Evolutionary conservation across 2,329 filamentous ascomycete genomes (phyloP).

Genomic region (Aureobasidium zeae): DNA sequence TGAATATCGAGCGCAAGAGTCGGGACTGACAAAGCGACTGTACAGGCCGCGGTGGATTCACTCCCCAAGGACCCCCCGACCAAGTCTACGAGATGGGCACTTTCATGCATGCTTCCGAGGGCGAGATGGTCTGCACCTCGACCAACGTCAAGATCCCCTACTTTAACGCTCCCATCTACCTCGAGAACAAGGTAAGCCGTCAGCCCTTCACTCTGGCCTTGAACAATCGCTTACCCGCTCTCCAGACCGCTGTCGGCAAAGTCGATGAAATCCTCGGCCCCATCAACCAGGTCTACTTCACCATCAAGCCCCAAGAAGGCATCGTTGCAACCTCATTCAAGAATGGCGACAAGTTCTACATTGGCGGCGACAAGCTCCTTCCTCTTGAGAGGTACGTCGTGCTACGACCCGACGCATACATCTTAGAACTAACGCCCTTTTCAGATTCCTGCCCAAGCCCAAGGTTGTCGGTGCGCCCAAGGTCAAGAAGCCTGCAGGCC

Average conservation of each 20-base stretch:
- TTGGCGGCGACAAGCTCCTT: slow-evolving; percentile 85
- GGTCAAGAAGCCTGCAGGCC: slow-evolving; percentile 59
- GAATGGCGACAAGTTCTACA: slow-evolving; percentile 93
- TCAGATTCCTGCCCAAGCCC: slow-evolving; percentile 81
- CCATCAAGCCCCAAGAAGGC: slow-evolving; percentile 91
- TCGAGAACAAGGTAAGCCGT: slow-evolving; percentile 79
- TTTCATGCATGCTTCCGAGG: slow-evolving; percentile 90
- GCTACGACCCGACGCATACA: not conserved
- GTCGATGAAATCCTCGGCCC: slow-evolving; percentile 96
- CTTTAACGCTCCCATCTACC: slow-evolving; percentile 98
- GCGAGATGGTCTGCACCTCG: slow-evolving; percentile 95
- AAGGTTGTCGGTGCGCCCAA: slow-evolving; percentile 61
- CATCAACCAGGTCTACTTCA: slow-evolving; percentile 97
- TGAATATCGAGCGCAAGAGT: not conserved
- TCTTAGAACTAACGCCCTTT: slow-evolving; percentile 20
- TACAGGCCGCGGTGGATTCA: slow-evolving; percentile 16
- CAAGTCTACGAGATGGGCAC: slow-evolving; percentile 65
- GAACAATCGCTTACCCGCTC: not conserved
- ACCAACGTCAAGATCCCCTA: slow-evolving; percentile 93
- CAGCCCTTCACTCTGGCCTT: not conserved
- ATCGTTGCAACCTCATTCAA: slow-evolving; percentile 95
- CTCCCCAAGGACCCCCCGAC: slow-evolving; percentile 14
- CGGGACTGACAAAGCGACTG: not conserved
- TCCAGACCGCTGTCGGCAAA: slow-evolving; percentile 58
- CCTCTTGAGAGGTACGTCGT: slow-evolving; percentile 66